A percentile compares a stretch with the other conserved stretches of the same genome.
phyloP scores from a whole-genome alignment of 1,139 yeast species.

The Pichia sp. region DNA sequence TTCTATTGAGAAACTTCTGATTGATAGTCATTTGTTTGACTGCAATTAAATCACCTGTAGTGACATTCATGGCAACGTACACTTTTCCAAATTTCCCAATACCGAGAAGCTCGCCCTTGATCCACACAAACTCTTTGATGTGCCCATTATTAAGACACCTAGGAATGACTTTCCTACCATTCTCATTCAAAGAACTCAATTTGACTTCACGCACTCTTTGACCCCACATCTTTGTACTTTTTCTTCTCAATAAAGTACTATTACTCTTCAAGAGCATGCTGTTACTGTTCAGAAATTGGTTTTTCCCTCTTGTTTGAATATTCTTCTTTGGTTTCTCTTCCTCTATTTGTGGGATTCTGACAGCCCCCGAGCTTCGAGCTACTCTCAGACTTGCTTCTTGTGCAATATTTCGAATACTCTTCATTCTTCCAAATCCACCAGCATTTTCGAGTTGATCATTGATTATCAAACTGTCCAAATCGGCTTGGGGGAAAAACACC shows the following conservation, averaged over 20 bases:
- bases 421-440: conserved; percentile 44
- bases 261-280: conserved; percentile 2
- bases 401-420: conserved; percentile 87
- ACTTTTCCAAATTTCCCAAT: conserved; percentile 98
- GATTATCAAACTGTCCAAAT: conserved; percentile 85
- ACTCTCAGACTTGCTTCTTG: conserved; percentile 76
- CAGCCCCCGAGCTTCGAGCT: no score
- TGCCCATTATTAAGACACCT: conserved; percentile 54
- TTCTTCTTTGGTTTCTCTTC: background rate
- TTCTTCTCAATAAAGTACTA: conserved; percentile 41
- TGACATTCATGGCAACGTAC: conserved; percentile 83
- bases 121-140: conserved; percentile 90
- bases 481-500: conserved; percentile 85
- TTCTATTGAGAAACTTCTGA: conserved; percentile 31
- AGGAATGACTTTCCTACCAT: conserved; percentile 10
- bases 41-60: conserved; percentile 98
- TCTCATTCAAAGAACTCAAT: conserved; percentile 23
- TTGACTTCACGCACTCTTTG: conserved; percentile 84
- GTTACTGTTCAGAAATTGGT: background rate
- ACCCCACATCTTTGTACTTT: conserved; percentile 98
- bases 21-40: conserved; percentile 90
- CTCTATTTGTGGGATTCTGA: conserved; percentile 2
- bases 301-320: background rate
- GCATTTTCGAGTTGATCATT: conserved; percentile 41
- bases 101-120: conserved; percentile 94